Evolutionary conservation across 768 basidiomycete species (phyloP), one percentile per base, ranked within the genome.

Genomic region (Pleurotus citrinopileatus): DNA sequence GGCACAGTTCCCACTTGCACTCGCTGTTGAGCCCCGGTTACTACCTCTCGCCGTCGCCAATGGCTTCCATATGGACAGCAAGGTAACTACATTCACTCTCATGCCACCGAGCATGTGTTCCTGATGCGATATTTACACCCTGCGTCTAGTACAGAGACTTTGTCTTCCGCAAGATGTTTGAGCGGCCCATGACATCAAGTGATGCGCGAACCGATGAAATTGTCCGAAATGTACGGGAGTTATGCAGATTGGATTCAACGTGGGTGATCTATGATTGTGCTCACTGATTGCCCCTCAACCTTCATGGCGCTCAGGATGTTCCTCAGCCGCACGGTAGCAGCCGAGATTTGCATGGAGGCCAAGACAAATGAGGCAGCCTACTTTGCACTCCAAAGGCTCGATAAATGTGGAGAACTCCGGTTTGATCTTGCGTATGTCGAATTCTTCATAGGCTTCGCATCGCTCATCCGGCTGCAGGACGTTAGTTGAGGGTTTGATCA

Each of bases 121-220:
- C 23, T 52, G 40, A 37, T 53, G 19, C n/a, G n/a, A n/a, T n/a
- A n/a, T n/a, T n/a, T 51, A 20, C 32, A 42, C 20, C 28, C 20
- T 26, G 28, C 55, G 9, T 53, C 2, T 27, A 91, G 87, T 89
- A 91, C 65, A 87, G 88, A 42, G 84, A 91, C 63, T 91, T 90
- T 61, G 83, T 91, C n/a, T 90, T 91, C 65, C 85, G 89, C 43
- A 89, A 89, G 66, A 90, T 91, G 81, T 91, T 91, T 58, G 87
- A 89, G 66, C 80, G 82, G 57, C 74, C 76, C 15, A 60, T 76
- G 1, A 60, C 65, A 20, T 70, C 77, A 19, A 77, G 74, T 54
- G 84, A 83, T 15, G 74, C 74, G 22, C 75, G 78, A 37, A 71
- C 79, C 10, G 78, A 83, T 32, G 86, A 88, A 48, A 86, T 91